Percentiles rank a stretch among this genome's conserved stretches.
Conservation (phyloP, 192 early-diverging fungal genomes). For the Phlyctochytrium planicorne region DNA sequence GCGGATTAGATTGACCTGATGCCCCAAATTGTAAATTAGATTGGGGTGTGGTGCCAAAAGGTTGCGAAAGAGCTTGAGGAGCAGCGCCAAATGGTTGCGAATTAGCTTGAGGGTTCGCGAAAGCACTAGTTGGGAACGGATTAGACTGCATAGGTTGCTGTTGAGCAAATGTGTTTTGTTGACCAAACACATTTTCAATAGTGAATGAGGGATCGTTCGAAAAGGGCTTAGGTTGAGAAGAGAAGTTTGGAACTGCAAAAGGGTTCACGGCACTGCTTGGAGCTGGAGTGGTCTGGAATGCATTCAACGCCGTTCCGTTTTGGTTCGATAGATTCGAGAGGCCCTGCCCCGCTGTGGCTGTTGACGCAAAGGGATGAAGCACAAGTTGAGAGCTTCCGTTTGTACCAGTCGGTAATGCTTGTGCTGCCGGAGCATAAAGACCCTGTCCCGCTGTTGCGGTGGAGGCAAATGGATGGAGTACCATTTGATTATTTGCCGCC, state of each 20-base stretch:
- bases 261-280: constrained; percentile 6
- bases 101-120: no score
- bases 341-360: neutral
- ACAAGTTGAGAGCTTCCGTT: no score
- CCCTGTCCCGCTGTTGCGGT: neutral
- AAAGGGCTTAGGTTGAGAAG: constrained; percentile 1
- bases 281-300: neutral
- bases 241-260: constrained; percentile 12
- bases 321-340: no score
- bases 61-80: neutral
- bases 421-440: no score
- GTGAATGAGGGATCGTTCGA: constrained; percentile 31
- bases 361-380: neutral
- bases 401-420: no score
- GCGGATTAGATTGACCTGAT: neutral
- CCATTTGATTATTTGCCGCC: neutral
- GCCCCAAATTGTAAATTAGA: neutral
- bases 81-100: neutral
- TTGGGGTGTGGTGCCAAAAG: neutral
- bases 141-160: no score
- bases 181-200: constrained; percentile 50
- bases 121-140: no score
- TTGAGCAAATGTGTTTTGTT: constrained; percentile 9
- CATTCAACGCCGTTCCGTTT: no score
- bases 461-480: neutral